phyloP scores from a whole-genome alignment of 257 asterid genomes.

The Plantago major region DNA sequence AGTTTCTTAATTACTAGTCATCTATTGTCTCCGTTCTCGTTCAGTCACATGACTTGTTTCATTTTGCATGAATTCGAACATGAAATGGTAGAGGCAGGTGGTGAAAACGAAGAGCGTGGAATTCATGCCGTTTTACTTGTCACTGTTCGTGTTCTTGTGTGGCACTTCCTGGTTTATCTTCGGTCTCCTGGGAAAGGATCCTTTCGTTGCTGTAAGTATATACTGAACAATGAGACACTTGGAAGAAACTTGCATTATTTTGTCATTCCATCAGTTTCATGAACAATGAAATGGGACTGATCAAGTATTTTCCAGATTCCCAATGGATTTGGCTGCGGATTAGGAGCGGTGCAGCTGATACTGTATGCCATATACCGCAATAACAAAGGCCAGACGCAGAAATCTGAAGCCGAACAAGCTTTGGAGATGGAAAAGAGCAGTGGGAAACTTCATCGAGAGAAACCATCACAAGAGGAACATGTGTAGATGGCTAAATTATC shows the following conservation, averaged over 20 bases:
- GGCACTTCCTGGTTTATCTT: constrained; percentile 75
- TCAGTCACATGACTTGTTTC: neutral
- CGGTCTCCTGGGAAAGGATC: constrained; percentile 78
- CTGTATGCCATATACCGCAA: constrained; percentile 56
- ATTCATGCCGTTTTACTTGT: constrained; percentile 86
- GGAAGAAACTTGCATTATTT: neutral
- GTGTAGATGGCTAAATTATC: too few species aligned
- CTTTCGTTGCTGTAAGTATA: constrained; percentile 73
- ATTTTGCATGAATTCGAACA: neutral
- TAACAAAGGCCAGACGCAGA: constrained; percentile 40
- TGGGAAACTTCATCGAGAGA: constrained; percentile 21
- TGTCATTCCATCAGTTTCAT: neutral
- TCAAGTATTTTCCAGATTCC: constrained; percentile 44
- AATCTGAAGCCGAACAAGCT: constrained; percentile 16
- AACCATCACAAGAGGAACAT: too few species aligned
- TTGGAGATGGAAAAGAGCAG: constrained; percentile 26
- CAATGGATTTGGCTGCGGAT: constrained; percentile 67
- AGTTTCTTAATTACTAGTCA: too few species aligned
- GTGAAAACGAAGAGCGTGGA: constrained; percentile 82
- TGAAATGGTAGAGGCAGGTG: constrained; percentile 60
- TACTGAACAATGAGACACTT: neutral
- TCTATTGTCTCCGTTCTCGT: neutral
- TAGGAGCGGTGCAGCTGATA: constrained; percentile 72
- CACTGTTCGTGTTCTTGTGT: constrained; percentile 69
- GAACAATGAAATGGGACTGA: too few species aligned